Conservation (phyloP, 192 early-diverging fungal species). For the Mortierella alpina region DNA sequence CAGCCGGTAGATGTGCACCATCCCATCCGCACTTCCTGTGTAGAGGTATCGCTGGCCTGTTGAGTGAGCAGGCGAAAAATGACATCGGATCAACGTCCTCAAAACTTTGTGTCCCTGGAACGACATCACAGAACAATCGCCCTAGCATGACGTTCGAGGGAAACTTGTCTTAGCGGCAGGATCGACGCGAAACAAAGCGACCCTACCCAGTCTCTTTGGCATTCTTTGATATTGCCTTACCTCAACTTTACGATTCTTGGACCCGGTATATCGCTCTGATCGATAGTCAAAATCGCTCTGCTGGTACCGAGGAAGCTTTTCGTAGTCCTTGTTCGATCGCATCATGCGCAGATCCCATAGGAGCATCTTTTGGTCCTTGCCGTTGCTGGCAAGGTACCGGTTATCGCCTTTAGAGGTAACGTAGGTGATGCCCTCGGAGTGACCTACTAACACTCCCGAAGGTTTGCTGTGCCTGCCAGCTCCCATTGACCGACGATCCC, state of each 20-base stretch:
- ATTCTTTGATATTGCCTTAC: constrained; percentile 36
- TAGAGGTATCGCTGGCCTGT: constrained; percentile 75
- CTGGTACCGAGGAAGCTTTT: neutral
- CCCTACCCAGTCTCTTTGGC: neutral
- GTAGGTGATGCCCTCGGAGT: constrained; percentile 79
- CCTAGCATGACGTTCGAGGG: constrained; percentile 4
- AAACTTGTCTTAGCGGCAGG: neutral
- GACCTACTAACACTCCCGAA: constrained; percentile 72
- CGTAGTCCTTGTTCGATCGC: constrained; percentile 19
- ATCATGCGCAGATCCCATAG: constrained; percentile 72
- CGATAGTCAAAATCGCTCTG: constrained; percentile 20
- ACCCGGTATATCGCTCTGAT: constrained; percentile 1
- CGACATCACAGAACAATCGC: constrained; percentile 63
- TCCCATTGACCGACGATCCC: constrained; percentile 69
- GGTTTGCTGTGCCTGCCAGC: constrained; percentile 42
- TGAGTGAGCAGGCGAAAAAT: constrained; percentile 66
- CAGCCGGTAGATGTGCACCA: constrained; percentile 57
- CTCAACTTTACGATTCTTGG: constrained; percentile 28
- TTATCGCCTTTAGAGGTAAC: constrained; percentile 74
- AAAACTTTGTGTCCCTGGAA: constrained; percentile 73
- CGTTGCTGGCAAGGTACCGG: constrained; percentile 71
- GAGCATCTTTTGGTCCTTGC: constrained; percentile 79
- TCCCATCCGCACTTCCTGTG: constrained; percentile 72
- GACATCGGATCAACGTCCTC: constrained; percentile 75
- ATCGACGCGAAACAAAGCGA: neutral